Conservation (phyloP, 1,139 yeast genomes). For the Debaryomyces udenii region DNA sequence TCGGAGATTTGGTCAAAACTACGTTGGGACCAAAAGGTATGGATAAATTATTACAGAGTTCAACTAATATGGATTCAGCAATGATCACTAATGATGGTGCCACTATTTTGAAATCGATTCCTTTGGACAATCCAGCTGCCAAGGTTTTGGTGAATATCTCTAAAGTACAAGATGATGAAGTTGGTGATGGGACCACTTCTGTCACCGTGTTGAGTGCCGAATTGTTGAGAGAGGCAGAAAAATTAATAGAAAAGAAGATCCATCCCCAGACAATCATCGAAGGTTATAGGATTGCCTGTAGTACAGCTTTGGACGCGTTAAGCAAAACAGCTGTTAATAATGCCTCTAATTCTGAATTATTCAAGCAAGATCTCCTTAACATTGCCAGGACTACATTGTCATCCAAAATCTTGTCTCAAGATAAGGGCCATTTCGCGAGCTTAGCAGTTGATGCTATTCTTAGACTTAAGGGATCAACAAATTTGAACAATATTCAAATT, state of each 20-base stretch:
- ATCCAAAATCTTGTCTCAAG: conserved; percentile 92
- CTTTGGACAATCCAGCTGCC: conserved; percentile 97
- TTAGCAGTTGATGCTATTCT: conserved; percentile 94
- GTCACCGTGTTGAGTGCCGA: conserved; percentile 94
- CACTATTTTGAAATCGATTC: conserved; percentile 89
- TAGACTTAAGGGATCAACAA: conserved; percentile 91
- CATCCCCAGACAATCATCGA: conserved; percentile 98
- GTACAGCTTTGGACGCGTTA: conserved; percentile 80
- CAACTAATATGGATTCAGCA: conserved; percentile 70
- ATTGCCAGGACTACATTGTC: conserved; percentile 94
- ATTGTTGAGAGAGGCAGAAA: conserved; percentile 92
- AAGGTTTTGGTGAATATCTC: conserved; percentile 94
- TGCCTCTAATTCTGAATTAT: conserved; percentile 60
- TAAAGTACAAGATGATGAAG: conserved; percentile 97
- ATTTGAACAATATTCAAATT: conserved; percentile 90
- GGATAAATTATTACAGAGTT: conserved; percentile 92
- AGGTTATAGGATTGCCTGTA: conserved; percentile 88
- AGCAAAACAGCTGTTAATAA: conserved; percentile 78
- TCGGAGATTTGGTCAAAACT: conserved; percentile 93
- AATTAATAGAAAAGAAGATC: conserved; percentile 85
- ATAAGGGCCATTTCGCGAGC: conserved; percentile 83
- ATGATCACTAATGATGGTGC: conserved; percentile 98
- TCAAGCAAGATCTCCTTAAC: conserved; percentile 75
- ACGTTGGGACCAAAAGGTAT: conserved; percentile 98
- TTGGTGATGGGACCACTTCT: conserved; percentile 99